These are phyloP conservation scores for Fusarium phyllophilum DNA, from an alignment of 2,329 filamentous ascomycete genomes.

Conservation along the genomic window DNA sequence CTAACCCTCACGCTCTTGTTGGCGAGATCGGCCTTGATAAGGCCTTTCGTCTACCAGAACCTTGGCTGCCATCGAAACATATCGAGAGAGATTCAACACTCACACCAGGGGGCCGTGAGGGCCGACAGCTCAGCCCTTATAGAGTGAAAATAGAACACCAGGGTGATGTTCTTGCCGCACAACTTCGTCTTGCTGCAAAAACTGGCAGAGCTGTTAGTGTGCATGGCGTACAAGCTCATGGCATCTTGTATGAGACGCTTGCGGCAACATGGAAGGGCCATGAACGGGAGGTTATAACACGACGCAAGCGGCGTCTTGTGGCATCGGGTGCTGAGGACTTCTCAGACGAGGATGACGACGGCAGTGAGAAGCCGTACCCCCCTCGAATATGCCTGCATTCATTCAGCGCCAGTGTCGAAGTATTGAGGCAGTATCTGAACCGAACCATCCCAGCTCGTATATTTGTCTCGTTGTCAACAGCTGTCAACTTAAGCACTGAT, in stretches of 20 bases:
- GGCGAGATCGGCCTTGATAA: conserved; percentile 84
- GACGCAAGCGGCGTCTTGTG: conserved; percentile 64
- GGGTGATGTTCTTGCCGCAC: conserved; percentile 70
- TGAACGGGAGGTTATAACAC: conserved; percentile 70
- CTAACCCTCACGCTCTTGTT: conserved; percentile 72
- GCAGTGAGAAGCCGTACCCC: conserved; percentile 71
- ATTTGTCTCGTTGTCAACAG: conserved; percentile 88
- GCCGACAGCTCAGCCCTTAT: conserved; percentile 73
- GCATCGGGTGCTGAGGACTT: conserved; percentile 60
- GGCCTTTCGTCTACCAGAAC: conserved; percentile 76
- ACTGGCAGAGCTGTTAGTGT: conserved; percentile 72
- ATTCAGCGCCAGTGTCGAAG: conserved; percentile 81
- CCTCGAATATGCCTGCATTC: conserved; percentile 94
- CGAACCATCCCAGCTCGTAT: conserved; percentile 77
- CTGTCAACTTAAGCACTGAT: conserved; percentile 77
- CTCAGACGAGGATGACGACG: conserved; percentile 48
- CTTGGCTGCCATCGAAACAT: conserved; percentile 56
- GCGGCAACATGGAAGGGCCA: conserved; percentile 75
- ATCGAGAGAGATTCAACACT: conserved; percentile 50
- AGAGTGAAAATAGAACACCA: conserved; percentile 77
- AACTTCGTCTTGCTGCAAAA: conserved; percentile 77
- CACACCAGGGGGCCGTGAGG: conserved; percentile 77
- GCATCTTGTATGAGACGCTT: conserved; percentile 73
- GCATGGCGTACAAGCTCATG: conserved; percentile 81
- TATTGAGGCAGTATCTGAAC: conserved; percentile 81